Evolutionary conservation across 2,329 filamentous ascomycete genomes (phyloP).

Genomic region (Hysterium pulicare): DNA sequence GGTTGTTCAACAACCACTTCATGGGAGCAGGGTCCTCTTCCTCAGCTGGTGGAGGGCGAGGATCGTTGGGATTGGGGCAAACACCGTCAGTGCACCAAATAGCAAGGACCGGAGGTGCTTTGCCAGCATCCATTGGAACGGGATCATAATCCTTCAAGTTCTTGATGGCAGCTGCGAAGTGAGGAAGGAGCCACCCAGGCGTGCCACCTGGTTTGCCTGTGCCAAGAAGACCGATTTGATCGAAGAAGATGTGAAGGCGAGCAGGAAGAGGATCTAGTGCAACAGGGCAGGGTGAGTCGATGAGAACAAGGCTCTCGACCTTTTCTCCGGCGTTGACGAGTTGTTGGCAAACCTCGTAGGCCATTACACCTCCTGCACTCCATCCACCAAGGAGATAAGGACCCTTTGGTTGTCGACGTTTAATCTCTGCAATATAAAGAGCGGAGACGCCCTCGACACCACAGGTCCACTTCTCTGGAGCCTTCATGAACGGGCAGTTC

Average conservation of each 20-base stretch:
- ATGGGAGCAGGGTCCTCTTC: slow-evolving; percentile 53
- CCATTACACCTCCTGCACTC: slow-evolving; percentile 55
- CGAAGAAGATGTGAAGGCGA: slow-evolving; percentile 68
- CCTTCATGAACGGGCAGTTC: slow-evolving; percentile 71
- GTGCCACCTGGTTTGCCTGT: slow-evolving; percentile 58
- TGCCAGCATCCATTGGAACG: slow-evolving; percentile 57
- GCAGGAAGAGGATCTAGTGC: slow-evolving; percentile 49
- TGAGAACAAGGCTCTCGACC: slow-evolving; percentile 50
- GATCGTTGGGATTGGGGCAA: slow-evolving; percentile 63
- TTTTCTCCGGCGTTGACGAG: slow-evolving; percentile 48
- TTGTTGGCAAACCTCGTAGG: slow-evolving; percentile 50
- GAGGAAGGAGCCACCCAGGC: slow-evolving; percentile 69
- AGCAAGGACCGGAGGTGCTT: slow-evolving; percentile 59
- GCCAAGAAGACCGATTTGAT: slow-evolving; percentile 67
- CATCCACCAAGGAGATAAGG: slow-evolving; percentile 55
- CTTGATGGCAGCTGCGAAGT: slow-evolving; percentile 67
- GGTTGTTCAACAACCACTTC: slow-evolving; percentile 69
- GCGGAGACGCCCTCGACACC: slow-evolving; percentile 63
- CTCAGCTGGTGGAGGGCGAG: slow-evolving; percentile 61
- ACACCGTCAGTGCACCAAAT: slow-evolving; percentile 75
- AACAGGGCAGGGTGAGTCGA: slow-evolving; percentile 54
- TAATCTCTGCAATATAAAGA: slow-evolving; percentile 67
- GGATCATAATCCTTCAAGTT: slow-evolving; percentile 68
- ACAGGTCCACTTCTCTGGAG: slow-evolving; percentile 62
- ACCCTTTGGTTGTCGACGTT: slow-evolving; percentile 65